Percentiles rank a stretch among this genome's conserved stretches.
phyloP scores from a whole-genome alignment of 2,329 filamentous ascomycete species.

The Neofusicoccum cordaticola region DNA sequence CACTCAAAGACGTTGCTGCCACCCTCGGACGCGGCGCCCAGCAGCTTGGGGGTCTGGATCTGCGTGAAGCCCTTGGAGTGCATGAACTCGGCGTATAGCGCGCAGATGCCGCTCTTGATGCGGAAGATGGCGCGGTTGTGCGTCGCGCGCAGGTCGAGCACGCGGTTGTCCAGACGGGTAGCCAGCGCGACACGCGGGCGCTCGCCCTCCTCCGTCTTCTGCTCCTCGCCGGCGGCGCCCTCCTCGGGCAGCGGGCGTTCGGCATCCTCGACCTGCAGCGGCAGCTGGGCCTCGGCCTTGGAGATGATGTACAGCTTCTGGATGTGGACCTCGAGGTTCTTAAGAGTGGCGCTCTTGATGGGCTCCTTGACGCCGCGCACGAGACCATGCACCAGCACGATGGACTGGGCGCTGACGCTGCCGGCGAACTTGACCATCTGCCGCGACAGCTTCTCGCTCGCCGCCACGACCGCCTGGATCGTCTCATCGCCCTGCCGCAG shows the following conservation, averaged over 20 bases:
- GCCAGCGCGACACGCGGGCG: constrained; percentile 74
- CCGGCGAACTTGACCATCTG: constrained; percentile 95
- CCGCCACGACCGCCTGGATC: constrained; percentile 76
- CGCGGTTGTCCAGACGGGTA: constrained; percentile 85
- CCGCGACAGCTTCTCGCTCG: constrained; percentile 62
- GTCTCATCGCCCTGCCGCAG: constrained; percentile 72
- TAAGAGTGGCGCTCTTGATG: constrained; percentile 82
- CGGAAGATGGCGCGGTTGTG: constrained; percentile 86
- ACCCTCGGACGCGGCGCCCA: constrained; percentile 87
- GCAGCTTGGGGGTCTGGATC: constrained; percentile 86
- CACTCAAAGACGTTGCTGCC: constrained; percentile 89
- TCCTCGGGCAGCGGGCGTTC: constrained; percentile 49
- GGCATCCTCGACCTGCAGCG: constrained; percentile 57
- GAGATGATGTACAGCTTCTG: constrained; percentile 78
- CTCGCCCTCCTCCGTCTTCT: constrained; percentile 46
- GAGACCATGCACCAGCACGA: constrained; percentile 74
- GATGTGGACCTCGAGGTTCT: constrained; percentile 81
- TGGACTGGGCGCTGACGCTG: constrained; percentile 73
- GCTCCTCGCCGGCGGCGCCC: constrained; percentile 47
- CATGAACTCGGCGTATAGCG: constrained; percentile 77
- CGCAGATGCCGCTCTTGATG: constrained; percentile 63
- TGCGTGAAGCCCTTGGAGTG: constrained; percentile 70
- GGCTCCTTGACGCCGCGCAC: constrained; percentile 82
- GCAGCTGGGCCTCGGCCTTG: constrained; percentile 58
- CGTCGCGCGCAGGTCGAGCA: constrained; percentile 86